Evolutionary conservation across 169 alveolate genomes (phyloP), one percentile per base, ranked within the genome.

Genomic region (Perkinsus marinus): DNA sequence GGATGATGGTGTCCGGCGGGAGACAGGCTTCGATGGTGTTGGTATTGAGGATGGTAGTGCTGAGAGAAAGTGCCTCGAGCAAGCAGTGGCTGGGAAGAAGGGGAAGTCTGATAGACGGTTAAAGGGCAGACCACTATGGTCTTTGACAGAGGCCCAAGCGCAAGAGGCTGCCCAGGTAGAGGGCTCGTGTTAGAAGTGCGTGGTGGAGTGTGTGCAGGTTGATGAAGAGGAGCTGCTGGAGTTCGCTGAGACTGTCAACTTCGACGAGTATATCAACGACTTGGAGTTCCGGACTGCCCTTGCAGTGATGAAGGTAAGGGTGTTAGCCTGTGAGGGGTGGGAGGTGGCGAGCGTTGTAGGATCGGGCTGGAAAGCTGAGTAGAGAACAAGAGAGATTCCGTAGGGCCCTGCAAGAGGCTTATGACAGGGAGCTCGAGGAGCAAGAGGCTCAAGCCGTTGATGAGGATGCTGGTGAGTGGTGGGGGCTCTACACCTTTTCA

Each of bases 221-320:
- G 79, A 57, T 57, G 68, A 39, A 3, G 91, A 39, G 68, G 91
- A 89, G 39, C 68, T 89, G 37, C 68, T 89, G 68, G 91, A 13
- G 37, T 89, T 89, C 30, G 91, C 91, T 9, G 68, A 89, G 17
- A 39, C 22, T 41, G 68, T 89, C 39, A 34, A 89, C 91, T 89
- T 89, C 17, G 91, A 89, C 26, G 68, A 89, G n/a, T 89, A 89
- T 68, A 41, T 89, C 6, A 41, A 89, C 68, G 91, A 89, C 46
- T 89, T 89, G 57, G 91, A 89, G 91, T 89, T 89, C 91, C 91
- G 91, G 0, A 39, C 39, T 39, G 91, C 91, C 91, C 37, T 89
- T 47, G 36, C 68, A 3, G 91, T 89, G n/a, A 39, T 89, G 68
- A 89, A 89, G 43, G 91, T 39, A 3, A 22, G 68, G n/a, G 46